Percentiles rank a stretch among this genome's conserved stretches.
Evolutionary conservation across 2,329 filamentous ascomycete species (phyloP).

Genomic region (Aureobasidium sp.): DNA sequence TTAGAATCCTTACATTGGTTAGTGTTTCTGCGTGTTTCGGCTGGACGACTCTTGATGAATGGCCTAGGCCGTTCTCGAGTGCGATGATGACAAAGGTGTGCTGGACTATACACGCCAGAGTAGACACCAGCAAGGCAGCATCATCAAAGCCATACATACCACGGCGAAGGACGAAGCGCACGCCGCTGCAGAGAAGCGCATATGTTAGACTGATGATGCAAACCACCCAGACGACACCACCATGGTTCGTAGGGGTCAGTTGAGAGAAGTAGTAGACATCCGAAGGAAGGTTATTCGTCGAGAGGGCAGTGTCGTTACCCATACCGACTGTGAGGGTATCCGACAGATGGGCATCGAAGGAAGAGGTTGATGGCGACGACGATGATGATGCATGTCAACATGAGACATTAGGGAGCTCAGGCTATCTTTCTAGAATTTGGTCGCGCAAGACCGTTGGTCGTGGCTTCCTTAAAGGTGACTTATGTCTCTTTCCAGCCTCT

Average conservation of each 20-base stretch:
- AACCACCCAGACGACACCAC: not conserved
- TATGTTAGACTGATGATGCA: conserved; percentile 6
- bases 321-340: not conserved
- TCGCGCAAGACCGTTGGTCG: not conserved
- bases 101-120: conserved; percentile 1
- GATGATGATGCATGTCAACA: not conserved
- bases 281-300: not conserved
- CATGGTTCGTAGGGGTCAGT: not conserved
- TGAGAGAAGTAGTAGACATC: conserved; percentile 2
- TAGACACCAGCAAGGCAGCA: conserved; percentile 1
- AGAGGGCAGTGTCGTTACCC: not conserved
- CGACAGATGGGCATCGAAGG: not conserved
- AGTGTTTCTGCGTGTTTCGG: not conserved
- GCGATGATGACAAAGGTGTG: not conserved
- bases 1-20: not conserved
- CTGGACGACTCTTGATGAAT: not conserved
- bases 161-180: not conserved
- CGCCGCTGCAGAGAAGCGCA: not conserved
- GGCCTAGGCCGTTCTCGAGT: not conserved
- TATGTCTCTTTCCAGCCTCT: not conserved
- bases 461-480: not conserved
- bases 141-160: conserved; percentile 9
- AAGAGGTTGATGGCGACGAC: not conserved
- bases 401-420: not conserved
- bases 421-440: not conserved